phyloP scores from a whole-genome alignment of 805 yeast species.

The Candida montana region DNA sequence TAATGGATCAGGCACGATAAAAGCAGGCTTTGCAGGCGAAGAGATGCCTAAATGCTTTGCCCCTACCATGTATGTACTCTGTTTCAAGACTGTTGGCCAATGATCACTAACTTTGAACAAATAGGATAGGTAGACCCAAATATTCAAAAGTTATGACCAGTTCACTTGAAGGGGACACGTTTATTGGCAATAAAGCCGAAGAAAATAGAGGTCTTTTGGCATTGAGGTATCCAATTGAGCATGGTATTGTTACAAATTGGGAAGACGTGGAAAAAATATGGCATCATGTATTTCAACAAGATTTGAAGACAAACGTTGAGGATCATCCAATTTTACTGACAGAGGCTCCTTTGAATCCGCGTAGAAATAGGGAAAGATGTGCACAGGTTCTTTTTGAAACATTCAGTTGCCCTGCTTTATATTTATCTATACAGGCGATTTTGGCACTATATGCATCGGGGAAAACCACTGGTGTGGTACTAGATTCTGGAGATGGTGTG shows the following conservation, averaged over 20 bases:
- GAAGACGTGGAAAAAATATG: constrained; percentile 79
- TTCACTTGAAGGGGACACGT: constrained; percentile 57
- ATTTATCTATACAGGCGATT: constrained; percentile 90
- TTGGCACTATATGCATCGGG: constrained; percentile 84
- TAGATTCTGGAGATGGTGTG: constrained; percentile 94
- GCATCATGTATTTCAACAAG: constrained; percentile 59
- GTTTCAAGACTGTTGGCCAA: neutral
- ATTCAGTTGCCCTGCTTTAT: constrained; percentile 84
- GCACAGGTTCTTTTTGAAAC: constrained; percentile 89
- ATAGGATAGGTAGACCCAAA: constrained; percentile 70
- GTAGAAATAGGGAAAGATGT: constrained; percentile 82
- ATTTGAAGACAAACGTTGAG: constrained; percentile 52
- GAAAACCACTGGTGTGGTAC: constrained; percentile 81
- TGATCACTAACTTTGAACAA: constrained; percentile 4
- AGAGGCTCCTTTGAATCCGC: constrained; percentile 84
- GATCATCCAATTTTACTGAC: constrained; percentile 87
- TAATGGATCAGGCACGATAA: constrained; percentile 78
- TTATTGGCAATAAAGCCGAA: constrained; percentile 74
- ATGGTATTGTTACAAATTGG: constrained; percentile 82
- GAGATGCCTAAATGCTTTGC: constrained; percentile 66
- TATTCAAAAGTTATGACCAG: constrained; percentile 81
- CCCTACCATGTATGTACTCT: constrained; percentile 43
- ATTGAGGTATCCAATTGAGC: constrained; percentile 66
- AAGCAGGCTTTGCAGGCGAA: constrained; percentile 92
- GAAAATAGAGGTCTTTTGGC: constrained; percentile 70